Percentiles rank a stretch among this genome's conserved stretches.
These are phyloP conservation scores for Gomphus bonarii DNA, from an alignment of 1,284 basidiomycete species.

Conservation along the genomic window DNA sequence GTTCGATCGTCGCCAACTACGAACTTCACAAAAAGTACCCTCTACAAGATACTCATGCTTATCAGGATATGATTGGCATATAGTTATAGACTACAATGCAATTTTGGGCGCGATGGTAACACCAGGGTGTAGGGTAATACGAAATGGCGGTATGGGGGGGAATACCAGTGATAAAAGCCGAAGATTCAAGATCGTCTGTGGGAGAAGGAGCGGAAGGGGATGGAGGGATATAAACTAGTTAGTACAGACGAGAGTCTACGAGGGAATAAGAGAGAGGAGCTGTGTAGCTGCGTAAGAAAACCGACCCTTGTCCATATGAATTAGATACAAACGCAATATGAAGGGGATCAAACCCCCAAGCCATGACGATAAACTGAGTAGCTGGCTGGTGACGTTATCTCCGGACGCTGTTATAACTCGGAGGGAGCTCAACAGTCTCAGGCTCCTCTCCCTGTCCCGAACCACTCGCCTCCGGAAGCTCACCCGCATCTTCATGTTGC, in stretches of 20 bases:
- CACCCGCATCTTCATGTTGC: conserved; percentile 74
- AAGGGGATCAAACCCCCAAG: not conserved
- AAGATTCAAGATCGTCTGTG: not conserved
- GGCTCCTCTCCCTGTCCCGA: conserved; percentile 32
- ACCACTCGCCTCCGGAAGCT: conserved; percentile 25
- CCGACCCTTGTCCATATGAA: not conserved
- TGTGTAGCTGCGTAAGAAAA: not conserved
- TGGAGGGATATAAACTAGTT: not conserved
- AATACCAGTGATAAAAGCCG: not conserved
- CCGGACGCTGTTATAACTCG: conserved; percentile 59
- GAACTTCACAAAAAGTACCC: not conserved
- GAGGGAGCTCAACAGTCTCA: conserved; percentile 71
- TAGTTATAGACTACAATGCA: no score
- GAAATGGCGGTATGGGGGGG: not conserved
- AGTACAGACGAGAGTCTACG: not conserved
- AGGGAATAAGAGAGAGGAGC: not conserved
- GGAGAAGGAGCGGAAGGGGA: not conserved
- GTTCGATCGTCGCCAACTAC: no score
- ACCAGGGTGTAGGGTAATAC: not conserved
- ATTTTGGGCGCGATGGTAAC: not conserved
- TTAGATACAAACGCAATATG: not conserved
- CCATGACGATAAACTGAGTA: not conserved
- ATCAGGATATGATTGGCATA: not conserved
- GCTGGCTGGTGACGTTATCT: not conserved
- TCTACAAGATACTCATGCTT: not conserved